phyloP scores from a whole-genome alignment of 106 monocot species.

The Apostasia ramifera region DNA sequence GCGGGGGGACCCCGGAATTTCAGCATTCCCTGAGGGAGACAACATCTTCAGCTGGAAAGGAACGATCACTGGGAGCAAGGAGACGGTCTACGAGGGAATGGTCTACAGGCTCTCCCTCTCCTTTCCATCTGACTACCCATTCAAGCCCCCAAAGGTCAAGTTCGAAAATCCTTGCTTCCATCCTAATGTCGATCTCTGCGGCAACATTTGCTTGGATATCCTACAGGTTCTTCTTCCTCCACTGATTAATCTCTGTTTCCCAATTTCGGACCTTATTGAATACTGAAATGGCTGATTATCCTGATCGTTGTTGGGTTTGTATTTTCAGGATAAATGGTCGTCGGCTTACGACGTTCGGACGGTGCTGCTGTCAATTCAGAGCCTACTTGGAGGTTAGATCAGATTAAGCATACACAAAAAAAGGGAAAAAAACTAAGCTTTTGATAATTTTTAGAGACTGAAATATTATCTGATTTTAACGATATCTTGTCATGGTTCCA shows the following conservation, averaged over 20 bases:
- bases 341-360: conserved; percentile 92
- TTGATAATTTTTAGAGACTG: no score
- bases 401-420: neutral
- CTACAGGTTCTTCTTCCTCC: conserved; percentile 53
- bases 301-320: neutral
- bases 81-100: conserved; percentile 85
- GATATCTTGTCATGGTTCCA: conserved; percentile 12
- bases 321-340: conserved; percentile 90
- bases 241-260: neutral
- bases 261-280: neutral
- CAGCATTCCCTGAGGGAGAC: conserved; percentile 96
- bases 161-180: conserved; percentile 83
- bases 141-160: conserved; percentile 96
- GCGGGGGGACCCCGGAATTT: conserved; percentile 89
- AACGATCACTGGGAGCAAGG: conserved; percentile 82
- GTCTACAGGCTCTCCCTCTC: conserved; percentile 74
- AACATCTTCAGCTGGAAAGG: conserved; percentile 94
- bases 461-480: no score
- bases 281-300: neutral
- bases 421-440: neutral
- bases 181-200: conserved; percentile 77
- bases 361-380: conserved; percentile 81
- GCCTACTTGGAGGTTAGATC: conserved; percentile 72
- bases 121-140: conserved; percentile 84
- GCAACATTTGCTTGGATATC: conserved; percentile 96